Base-by-base conservation (phyloP, 768 basidiomycete genomes). In the Pleurotus cornucopiae region DNA sequence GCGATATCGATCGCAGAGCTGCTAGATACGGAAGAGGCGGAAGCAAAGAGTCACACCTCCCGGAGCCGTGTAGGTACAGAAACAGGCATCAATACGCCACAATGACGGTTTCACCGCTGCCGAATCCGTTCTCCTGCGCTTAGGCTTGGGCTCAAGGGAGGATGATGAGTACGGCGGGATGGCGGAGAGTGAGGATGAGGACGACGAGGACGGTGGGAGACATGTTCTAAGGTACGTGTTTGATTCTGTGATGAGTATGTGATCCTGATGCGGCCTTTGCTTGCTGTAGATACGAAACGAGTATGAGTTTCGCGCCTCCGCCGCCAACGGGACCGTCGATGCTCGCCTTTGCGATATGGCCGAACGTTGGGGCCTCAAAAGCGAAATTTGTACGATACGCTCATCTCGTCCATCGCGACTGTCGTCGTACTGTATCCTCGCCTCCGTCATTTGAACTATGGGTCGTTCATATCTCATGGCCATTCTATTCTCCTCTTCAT, bases 211-310 rank as follows among this genome's bases (percentile, higher is more conserved):
- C 23, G 61, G 61, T 49, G 64, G 64, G 18, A 63, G 47, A 61
- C 49, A 68, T 57, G 69, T 73, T 18, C 61, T 74, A 74, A 74
- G 67, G 70, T 71, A 21, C 13, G 67, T 61, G 21, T 23, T 23
- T 23, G 21, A 23, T 23, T 23, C 21, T 23, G 21, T 23, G 21
- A 23, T 23, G 21, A 23, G 21, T 5, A 23, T 46, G 23, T 25
- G 23, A 37, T 30, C 18, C 37, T 21, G 54, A 39, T 18, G 13
- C 56, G 45, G n/a, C 21, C 41, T 45, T 34, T 21, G 23, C 48
- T 45, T 16, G 38, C 12, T 25, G 23, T 47, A 69, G 67, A 66
- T 69, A 55, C 64, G 66, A 23, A 69, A 67, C 58, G 60, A 66
- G 58, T 64, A 34, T 41, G 6, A 20, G 14, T 21, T 13, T 25